Conservation (phyloP, 371 early-diverging fungal genomes). For the Mortierella sp. region DNA sequence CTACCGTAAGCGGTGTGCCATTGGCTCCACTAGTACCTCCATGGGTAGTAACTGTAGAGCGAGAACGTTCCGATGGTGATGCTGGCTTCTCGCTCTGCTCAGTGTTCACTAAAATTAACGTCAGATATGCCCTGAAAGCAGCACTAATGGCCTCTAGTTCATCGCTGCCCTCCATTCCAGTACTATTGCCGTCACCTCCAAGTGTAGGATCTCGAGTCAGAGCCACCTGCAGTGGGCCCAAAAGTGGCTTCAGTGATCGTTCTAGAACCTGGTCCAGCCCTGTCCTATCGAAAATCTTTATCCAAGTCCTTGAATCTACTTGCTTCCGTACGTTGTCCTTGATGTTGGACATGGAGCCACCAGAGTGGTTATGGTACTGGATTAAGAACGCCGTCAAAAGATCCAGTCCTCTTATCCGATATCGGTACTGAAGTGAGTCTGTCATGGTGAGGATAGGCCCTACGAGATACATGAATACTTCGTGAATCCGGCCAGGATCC, state of each 20-base stretch:
- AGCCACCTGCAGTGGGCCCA: slow-evolving; percentile 25
- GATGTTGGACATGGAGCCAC: neutral
- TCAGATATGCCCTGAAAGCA: slow-evolving; percentile 46
- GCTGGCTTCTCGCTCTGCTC: slow-evolving; percentile 20
- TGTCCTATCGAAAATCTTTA: slow-evolving; percentile 50
- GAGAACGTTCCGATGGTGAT: neutral
- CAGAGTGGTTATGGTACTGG: slow-evolving; percentile 16
- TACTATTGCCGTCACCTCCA: neutral
- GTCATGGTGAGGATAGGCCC: slow-evolving; percentile 37
- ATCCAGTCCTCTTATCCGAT: slow-evolving; percentile 36
- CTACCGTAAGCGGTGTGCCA: slow-evolving; percentile 18
- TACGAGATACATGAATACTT: slow-evolving; percentile 46
- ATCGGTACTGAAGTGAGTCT: slow-evolving; percentile 19
- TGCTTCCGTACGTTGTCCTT: neutral
- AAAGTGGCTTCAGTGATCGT: slow-evolving; percentile 26
- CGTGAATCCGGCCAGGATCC: slow-evolving; percentile 30
- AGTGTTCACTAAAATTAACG: slow-evolving; percentile 40
- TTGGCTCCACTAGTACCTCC: neutral
- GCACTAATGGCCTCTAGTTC: slow-evolving; percentile 22
- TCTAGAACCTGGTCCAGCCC: slow-evolving; percentile 51
- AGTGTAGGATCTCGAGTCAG: neutral
- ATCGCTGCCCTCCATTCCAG: neutral
- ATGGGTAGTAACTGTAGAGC: neutral
- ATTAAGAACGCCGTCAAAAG: slow-evolving; percentile 33
- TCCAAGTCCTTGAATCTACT: slow-evolving; percentile 40